Evolutionary conservation across 1,284 basidiomycete genomes (phyloP).

Genomic region (Rugiboletus extremiorientalis): DNA sequence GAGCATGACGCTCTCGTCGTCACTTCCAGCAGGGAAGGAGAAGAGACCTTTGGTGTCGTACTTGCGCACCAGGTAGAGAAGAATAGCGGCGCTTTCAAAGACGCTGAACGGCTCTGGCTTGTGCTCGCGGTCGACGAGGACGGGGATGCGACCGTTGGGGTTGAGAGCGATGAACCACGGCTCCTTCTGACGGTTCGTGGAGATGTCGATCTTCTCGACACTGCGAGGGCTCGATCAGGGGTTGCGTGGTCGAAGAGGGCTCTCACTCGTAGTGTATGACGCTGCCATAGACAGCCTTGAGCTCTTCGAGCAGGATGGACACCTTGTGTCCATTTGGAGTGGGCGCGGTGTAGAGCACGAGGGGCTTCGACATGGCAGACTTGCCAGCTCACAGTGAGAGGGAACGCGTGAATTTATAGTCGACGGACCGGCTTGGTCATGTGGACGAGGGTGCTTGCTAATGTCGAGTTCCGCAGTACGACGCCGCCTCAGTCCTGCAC

Average conservation of each 20-base stretch:
- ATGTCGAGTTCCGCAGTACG: not conserved
- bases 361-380: constrained; percentile 34
- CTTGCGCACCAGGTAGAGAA: constrained; percentile 56
- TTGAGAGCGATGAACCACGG: constrained; percentile 53
- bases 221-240: constrained; percentile 30
- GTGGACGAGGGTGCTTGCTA: constrained; percentile 22
- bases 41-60: constrained; percentile 54
- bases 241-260: not conserved
- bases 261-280: constrained; percentile 58
- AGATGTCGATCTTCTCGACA: constrained; percentile 49
- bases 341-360: constrained; percentile 60
- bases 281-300: constrained; percentile 54
- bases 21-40: constrained; percentile 43
- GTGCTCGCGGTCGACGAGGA: constrained; percentile 45
- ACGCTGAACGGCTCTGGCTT: constrained; percentile 44
- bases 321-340: constrained; percentile 74
- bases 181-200: constrained; percentile 50
- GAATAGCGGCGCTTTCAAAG: constrained; percentile 60
- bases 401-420: constrained; percentile 6
- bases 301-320: constrained; percentile 68
- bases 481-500: not conserved
- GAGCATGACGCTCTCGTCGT: constrained; percentile 53
- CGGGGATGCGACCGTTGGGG: constrained; percentile 65
- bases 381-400: not conserved
- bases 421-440: constrained; percentile 11